Evolutionary conservation across 495 filamentous ascomycete species (phyloP), one percentile per base, ranked within the genome.

Genomic region (Trichoderma reesei): DNA sequence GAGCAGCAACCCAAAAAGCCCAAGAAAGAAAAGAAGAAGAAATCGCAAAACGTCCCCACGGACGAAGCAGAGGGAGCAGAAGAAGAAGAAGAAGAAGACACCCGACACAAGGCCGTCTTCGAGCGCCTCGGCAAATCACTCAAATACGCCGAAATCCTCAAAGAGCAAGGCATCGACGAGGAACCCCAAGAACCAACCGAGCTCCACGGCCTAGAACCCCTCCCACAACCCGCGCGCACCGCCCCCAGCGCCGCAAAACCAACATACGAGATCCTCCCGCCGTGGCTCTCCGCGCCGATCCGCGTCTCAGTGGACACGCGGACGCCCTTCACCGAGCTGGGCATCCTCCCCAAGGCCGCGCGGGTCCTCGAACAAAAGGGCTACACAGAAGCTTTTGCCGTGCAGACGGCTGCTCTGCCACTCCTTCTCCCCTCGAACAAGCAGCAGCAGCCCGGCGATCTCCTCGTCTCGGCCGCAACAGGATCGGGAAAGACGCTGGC

Each of bases 401-500:
- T 96, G 1, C 91, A 96, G 72, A 82, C 73, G 78, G 41, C 91
- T 0, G 70, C 85, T 0, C 93, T 98, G 18, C 63, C 64, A 91
- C 96, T 73, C 73, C 76, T 31, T 76, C 84, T 31, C 82, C 90
- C 16, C 92, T 98, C 72, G 90, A 92, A 1, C 80, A 88, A 54
- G 90, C 96, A 48, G 90, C 96, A 48, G 69, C 87, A 34, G 78
- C 80, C 8, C 87, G 89, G 3, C 68, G 89, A 92, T 74, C 79
- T 92, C 6, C 86, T 93, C 65, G 89, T 90, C 37, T 91, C 93
- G 71, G 90, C 90, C 3, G 80, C 88, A 31, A 94, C 90, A 0
- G 90, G 90, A 39, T 92, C 90, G 34, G 90, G 90, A 33, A 94
- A 94, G 73, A 94, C 90, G 0, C 75, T 94, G 34, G 89, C 90